These are phyloP conservation scores for Forsythia viridissima DNA, from an alignment of 257 asterid genomes.

Conservation along the genomic window DNA sequence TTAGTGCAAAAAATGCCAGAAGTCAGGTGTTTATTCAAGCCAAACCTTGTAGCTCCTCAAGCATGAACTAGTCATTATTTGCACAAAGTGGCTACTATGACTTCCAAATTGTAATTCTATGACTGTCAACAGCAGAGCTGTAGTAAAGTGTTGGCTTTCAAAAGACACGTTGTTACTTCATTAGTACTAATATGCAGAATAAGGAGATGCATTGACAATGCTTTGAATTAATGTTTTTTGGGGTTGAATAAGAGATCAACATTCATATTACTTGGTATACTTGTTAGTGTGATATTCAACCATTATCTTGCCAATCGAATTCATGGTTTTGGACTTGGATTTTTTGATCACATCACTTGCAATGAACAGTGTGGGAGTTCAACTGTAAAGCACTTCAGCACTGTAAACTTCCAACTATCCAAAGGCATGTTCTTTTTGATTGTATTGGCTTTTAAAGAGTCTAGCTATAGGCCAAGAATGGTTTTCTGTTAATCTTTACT, in stretches of 20 bases:
- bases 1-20: background rate
- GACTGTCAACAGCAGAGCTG: background rate
- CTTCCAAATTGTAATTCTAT: background rate
- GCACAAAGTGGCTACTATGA: background rate
- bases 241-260: background rate
- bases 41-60: background rate
- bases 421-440: background rate
- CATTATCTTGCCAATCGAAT: background rate
- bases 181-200: background rate
- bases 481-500: background rate
- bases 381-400: background rate
- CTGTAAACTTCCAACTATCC: background rate
- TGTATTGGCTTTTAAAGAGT: background rate
- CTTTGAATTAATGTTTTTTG: background rate
- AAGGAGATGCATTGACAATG: background rate
- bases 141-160: background rate
- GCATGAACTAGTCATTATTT: background rate
- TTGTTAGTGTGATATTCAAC: background rate
- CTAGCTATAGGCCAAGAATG: background rate
- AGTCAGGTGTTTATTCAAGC: conserved; percentile 9
- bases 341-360: background rate
- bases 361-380: background rate
- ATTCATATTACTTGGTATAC: background rate
- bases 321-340: background rate
- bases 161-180: background rate